phyloP scores from a whole-genome alignment of 768 basidiomycete species.

The Tricholoma hemisulphureum region DNA sequence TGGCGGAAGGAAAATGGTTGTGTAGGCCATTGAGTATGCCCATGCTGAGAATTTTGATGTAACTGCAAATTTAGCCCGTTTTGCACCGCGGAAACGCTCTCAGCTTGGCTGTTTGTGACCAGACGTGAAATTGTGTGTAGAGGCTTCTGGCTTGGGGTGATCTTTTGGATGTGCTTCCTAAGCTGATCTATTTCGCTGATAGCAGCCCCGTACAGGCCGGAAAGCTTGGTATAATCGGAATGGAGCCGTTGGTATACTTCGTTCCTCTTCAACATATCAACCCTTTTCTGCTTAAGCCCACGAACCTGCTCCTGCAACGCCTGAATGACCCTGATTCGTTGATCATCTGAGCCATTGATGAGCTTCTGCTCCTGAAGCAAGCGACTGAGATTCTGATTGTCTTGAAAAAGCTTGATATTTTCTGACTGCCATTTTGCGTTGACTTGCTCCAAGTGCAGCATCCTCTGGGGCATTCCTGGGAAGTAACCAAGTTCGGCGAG shows the following conservation, averaged over 20 bases:
- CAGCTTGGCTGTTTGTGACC: not conserved
- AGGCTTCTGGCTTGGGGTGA: not conserved
- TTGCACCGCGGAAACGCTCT: not conserved
- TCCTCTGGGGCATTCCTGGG: slow-evolving; percentile 38
- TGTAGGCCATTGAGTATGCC: not conserved
- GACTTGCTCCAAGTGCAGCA: slow-evolving; percentile 34
- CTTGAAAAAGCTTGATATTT: slow-evolving; percentile 39
- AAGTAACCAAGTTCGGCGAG: slow-evolving; percentile 47
- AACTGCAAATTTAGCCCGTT: not conserved
- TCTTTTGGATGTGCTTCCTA: slow-evolving; percentile 7
- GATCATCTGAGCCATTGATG: slow-evolving; percentile 16
- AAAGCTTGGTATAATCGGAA: slow-evolving; percentile 15
- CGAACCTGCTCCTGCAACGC: slow-evolving; percentile 24
- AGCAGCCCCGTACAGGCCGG: slow-evolving; percentile 13
- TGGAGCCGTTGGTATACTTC: slow-evolving; percentile 20
- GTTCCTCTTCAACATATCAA: slow-evolving; percentile 14
- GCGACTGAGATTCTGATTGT: slow-evolving; percentile 34
- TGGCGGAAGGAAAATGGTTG: not conserved
- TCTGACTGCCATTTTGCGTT: slow-evolving; percentile 34
- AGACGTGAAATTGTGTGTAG: not conserved
- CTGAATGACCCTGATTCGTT: slow-evolving; percentile 18
- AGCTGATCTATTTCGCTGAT: slow-evolving; percentile 20
- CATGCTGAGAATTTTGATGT: not conserved
- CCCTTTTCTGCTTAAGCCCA: slow-evolving; percentile 18
- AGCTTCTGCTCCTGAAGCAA: slow-evolving; percentile 20